A percentile compares a stretch with the other conserved stretches of the same genome.
Conservation (phyloP, 1,284 basidiomycete species). For the Wallemia hederae region DNA sequence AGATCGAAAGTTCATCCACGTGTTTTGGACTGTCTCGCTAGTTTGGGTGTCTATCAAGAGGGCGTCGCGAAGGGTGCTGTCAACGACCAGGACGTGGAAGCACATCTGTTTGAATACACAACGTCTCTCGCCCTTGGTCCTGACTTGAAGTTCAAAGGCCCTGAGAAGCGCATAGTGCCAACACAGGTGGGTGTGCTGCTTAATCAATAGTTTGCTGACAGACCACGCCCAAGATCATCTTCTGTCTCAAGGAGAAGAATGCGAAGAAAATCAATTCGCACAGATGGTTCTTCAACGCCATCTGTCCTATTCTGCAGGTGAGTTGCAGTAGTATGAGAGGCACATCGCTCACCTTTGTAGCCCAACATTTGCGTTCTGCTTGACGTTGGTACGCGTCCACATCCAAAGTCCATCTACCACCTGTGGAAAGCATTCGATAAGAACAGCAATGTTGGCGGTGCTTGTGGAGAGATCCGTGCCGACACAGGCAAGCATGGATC, state of each 20-base stretch:
- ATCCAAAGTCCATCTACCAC: slow-evolving; percentile 55
- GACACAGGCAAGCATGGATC: slow-evolving; percentile 74
- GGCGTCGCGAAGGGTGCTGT: slow-evolving; percentile 66
- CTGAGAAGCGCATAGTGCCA: slow-evolving; percentile 80
- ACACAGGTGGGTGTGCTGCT: slow-evolving; percentile 23
- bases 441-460: slow-evolving; percentile 73
- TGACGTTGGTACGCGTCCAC: slow-evolving; percentile 77
- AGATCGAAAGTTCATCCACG: slow-evolving; percentile 73
- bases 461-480: slow-evolving; percentile 76
- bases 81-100: slow-evolving; percentile 60
- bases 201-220: background rate
- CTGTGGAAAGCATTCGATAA: slow-evolving; percentile 88
- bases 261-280: slow-evolving; percentile 93
- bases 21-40: slow-evolving; percentile 55
- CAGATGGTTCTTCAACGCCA: slow-evolving; percentile 85
- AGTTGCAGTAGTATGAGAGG: background rate
- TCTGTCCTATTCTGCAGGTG: slow-evolving; percentile 17
- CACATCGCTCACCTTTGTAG: background rate
- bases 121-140: slow-evolving; percentile 67
- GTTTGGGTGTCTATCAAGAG: slow-evolving; percentile 43
- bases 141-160: slow-evolving; percentile 71
- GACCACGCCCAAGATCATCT: slow-evolving; percentile 28
- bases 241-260: slow-evolving; percentile 86
- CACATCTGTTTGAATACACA: slow-evolving; percentile 75
- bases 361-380: slow-evolving; percentile 54